Percentiles rank a stretch among this genome's conserved stretches.
phyloP scores from a whole-genome alignment of 2,329 filamentous ascomycete genomes.

The Colletotrichum melonis region DNA sequence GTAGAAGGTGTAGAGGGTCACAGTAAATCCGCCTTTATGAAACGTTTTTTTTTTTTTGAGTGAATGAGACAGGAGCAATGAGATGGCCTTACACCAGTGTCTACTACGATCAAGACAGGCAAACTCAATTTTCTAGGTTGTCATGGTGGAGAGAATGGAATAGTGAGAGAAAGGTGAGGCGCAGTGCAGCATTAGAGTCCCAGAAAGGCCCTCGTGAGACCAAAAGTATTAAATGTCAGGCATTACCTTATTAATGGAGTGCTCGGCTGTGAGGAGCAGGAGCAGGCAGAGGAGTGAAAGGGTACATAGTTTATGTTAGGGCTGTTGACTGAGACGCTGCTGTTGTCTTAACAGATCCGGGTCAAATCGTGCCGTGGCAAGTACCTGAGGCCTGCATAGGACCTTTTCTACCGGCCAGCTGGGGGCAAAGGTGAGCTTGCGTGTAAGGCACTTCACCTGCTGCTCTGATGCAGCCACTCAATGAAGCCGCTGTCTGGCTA shows the following conservation, averaged over 20 bases:
- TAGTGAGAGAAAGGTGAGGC: conserved; percentile 14
- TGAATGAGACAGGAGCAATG: not conserved
- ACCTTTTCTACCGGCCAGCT: conserved; percentile 21
- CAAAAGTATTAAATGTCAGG: not conserved
- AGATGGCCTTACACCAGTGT: not conserved
- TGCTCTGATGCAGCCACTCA: not conserved
- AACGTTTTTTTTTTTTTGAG: not conserved
- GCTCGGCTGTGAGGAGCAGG: conserved; percentile 17
- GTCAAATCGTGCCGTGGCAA: not conserved
- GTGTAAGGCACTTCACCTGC: not conserved
- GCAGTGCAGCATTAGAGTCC: conserved; percentile 12
- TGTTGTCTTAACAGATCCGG: conserved; percentile 7
- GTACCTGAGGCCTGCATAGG: not conserved
- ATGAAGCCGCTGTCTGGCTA: not conserved
- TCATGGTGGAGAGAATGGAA: conserved; percentile 16
- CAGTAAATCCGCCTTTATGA: not conserved
- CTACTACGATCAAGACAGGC: too few species aligned
- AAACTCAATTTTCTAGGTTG: not conserved
- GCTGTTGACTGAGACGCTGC: rapidly evolving
- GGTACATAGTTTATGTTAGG: not conserved
- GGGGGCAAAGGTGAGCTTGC: not conserved
- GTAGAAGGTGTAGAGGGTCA: not conserved
- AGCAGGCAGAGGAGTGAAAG: not conserved
- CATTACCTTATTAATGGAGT: not conserved
- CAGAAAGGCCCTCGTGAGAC: not conserved